Evolutionary conservation across 2,329 filamentous ascomycete species (phyloP), one percentile per base, ranked within the genome.

Genomic region (Graphilbum fragrans): DNA sequence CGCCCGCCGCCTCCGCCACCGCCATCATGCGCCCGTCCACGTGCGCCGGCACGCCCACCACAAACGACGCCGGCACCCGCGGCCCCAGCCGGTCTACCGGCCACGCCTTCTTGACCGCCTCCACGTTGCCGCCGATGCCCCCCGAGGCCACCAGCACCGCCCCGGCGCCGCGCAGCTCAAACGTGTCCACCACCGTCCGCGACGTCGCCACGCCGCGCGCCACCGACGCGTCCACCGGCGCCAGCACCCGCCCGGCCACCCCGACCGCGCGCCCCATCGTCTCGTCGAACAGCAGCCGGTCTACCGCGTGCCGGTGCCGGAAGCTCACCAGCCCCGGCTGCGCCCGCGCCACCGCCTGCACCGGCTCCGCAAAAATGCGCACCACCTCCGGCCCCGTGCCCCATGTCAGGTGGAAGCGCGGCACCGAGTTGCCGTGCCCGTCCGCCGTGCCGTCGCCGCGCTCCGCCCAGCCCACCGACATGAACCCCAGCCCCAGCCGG

Each of bases 21-120:
- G 59, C 66, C 35, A 80, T 67, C 72, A 78, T 77, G 40, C 73
- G 67, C 2, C 75, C 75, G 47, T 80, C 75, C n/a, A 80, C 75
- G 47, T 79, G 73, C 0, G 71, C 72, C 0, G 75, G 75, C 3
- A 80, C 75, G 8, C 75, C 75, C 14, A 76, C 53, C 34, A 79
- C 72, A 47, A 79, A 76, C 46, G 61, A 62, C 45, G 70, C 55
- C 0, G 75, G 75, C 0, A 75, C 62, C 31, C 65, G 66, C 33
- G 71, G 69, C 0, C 75, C 75, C 2, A 80, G 59, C 1, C 73
- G 63, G 35, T 76, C 69, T 1, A 69, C 44, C 0, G 75, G 75
- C 75, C 75, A 80, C 2, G 61, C 63, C 32, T 65, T 63, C 51
- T 71, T 74, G 40, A 80, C 70, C 2, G 70, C 66, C 2, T 77